Evolutionary conservation across 148 eudicot species (phyloP).

Genomic region (Chenopodium album): DNA sequence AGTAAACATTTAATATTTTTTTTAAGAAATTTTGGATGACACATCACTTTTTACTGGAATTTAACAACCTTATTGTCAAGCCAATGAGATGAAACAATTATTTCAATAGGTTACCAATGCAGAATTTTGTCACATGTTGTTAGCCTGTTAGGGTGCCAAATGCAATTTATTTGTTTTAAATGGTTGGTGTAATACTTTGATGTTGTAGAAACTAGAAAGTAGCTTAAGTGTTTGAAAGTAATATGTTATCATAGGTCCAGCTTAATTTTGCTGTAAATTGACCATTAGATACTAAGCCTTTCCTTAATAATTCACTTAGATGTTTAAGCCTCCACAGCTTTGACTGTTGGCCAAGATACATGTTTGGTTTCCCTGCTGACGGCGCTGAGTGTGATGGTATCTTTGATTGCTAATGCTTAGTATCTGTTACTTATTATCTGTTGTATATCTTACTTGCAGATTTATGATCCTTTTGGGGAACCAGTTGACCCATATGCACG

Average conservation of each 20-base stretch:
- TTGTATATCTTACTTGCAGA: conserved; percentile 35
- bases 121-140: neutral
- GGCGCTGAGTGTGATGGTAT: conserved; percentile 6
- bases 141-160: neutral
- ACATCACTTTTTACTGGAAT: no score
- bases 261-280: neutral
- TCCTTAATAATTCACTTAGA: neutral
- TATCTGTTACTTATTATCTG: neutral
- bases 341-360: neutral
- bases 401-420: neutral
- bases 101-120: neutral
- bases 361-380: neutral
- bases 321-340: neutral
- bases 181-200: neutral
- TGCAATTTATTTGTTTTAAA: neutral
- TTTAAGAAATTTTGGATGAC: no score
- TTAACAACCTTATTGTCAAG: no score
- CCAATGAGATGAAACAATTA: no score
- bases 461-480: conserved; percentile 51
- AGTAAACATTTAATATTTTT: no score
- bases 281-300: neutral
- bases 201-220: neutral
- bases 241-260: conserved; percentile 1
- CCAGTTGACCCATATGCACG: conserved; percentile 55
- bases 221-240: neutral